Base-by-base conservation (phyloP, 1,284 basidiomycete genomes). In the Ustilago nuda region DNA sequence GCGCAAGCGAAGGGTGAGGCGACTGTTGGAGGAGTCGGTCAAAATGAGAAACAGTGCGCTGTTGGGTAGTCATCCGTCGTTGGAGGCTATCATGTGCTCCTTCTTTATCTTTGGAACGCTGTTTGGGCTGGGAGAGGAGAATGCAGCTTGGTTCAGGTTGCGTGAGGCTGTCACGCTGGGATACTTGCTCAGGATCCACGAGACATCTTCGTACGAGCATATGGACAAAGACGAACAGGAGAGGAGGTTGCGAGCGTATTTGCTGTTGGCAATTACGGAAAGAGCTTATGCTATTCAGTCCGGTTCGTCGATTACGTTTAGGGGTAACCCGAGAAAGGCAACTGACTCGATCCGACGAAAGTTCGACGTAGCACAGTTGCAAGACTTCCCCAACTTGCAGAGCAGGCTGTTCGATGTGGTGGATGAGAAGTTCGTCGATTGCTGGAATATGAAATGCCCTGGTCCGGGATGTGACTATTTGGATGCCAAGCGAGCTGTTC, bases 221-320 rank as follows among this genome's bases (percentile, higher is more conserved):
- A 71, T 84, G 17, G 65, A 78, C 37, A 68, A 74, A 37, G 82
- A 78, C 64, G 83, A 84, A 51, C 78, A 78, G 54, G 82, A 84
- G 56, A 66, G 82, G 4, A 51, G 82, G 8, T 56, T 84, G 6
- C 73, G 82, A 15, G 76, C 79, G 0, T 84, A 83, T 50, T 82
- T 82, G 59, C 61, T 84, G 33, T 73, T 84, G 8, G 82, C 79
- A 43, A 84, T 84, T 59, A 84, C 82, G 2, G 82, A 84, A 57
- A 60, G 82, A 3, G 80, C 80, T 12, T 82, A 79, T 35, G 79
- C 80, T 8, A 78, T 82, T 45, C 80, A 82, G 61, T 67, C 72
- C 8, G 77, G 77, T 13, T 73, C 70, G 4, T 71, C 76, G 15
- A 71, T 82, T 41, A 80, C 77, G 5, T 73, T 82, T 62, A 56